Conservation (phyloP, 306 rosid genomes). For the Ormosia semicastrata region DNA sequence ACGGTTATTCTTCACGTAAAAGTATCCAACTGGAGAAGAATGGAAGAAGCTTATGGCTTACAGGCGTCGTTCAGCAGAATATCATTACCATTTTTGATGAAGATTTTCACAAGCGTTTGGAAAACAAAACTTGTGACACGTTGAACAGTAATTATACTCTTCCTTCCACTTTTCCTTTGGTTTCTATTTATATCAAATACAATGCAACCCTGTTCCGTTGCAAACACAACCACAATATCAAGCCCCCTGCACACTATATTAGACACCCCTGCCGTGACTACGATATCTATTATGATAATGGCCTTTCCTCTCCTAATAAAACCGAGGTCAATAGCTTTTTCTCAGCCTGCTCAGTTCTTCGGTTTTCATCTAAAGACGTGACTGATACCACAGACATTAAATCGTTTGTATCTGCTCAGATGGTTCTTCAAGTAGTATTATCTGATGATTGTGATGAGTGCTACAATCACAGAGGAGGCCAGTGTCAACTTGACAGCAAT, state of each 20-base stretch:
- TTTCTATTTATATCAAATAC: background rate
- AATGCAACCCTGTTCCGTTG: constrained; percentile 36
- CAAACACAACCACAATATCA: background rate
- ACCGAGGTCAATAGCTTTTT: background rate
- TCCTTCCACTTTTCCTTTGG: too few species aligned
- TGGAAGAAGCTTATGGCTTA: background rate
- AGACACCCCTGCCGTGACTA: background rate
- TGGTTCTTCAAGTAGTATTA: background rate
- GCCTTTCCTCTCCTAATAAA: background rate
- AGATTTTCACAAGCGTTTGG: background rate
- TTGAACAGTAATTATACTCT: background rate
- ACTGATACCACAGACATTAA: background rate
- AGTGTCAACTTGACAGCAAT: constrained; percentile 11
- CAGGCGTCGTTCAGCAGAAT: background rate
- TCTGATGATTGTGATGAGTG: constrained; percentile 26
- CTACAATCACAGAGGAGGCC: constrained; percentile 29
- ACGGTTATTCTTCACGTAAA: background rate
- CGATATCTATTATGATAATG: constrained; percentile 5
- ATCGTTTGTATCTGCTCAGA: constrained; percentile 21
- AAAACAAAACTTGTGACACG: background rate
- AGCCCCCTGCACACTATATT: background rate
- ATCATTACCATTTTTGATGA: constrained; percentile 6
- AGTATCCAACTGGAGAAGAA: constrained; percentile 16
- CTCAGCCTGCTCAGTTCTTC: constrained; percentile 11
- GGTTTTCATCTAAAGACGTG: background rate